phyloP scores from a whole-genome alignment of 2,329 filamentous ascomycete genomes.

The Penicillium olsonii region DNA sequence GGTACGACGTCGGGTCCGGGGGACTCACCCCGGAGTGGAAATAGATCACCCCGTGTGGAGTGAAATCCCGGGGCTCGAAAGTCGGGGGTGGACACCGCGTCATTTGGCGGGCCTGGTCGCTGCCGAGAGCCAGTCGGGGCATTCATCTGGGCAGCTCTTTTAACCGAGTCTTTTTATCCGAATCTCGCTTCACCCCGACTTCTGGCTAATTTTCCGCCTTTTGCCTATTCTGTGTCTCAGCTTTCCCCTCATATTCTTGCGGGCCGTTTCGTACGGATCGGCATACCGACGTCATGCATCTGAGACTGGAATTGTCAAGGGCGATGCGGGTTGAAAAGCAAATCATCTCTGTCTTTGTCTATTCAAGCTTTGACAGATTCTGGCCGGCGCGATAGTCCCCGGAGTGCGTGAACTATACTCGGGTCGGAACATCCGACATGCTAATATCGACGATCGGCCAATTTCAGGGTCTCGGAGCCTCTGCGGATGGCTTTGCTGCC shows the following conservation, averaged over 20 bases:
- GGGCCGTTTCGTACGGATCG: slow-evolving; percentile 10
- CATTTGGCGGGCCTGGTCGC: slow-evolving; percentile 15
- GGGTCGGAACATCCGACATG: no score
- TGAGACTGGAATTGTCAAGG: not conserved
- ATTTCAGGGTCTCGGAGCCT: no score
- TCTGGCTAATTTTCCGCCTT: not conserved
- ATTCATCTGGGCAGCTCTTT: slow-evolving; percentile 16
- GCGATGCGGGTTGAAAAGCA: not conserved
- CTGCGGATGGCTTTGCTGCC: no score
- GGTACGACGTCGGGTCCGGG: slow-evolving; percentile 11
- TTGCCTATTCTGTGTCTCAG: not conserved
- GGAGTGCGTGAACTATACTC: no score
- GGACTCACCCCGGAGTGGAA: slow-evolving; percentile 9
- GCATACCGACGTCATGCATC: slow-evolving; percentile 22
- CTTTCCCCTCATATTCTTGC: not conserved
- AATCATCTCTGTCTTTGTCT: not conserved
- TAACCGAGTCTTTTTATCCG: slow-evolving; percentile 21
- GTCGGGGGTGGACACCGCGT: slow-evolving; percentile 15
- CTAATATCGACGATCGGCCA: no score
- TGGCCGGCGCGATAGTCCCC: no score
- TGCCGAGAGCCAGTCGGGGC: slow-evolving; percentile 12
- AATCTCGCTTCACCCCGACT: not conserved
- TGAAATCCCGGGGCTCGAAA: slow-evolving; percentile 17
- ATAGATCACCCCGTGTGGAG: slow-evolving; percentile 24
- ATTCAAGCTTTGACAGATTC: no score